phyloP scores from a whole-genome alignment of 768 basidiomycete species.

The Russula abietina region DNA sequence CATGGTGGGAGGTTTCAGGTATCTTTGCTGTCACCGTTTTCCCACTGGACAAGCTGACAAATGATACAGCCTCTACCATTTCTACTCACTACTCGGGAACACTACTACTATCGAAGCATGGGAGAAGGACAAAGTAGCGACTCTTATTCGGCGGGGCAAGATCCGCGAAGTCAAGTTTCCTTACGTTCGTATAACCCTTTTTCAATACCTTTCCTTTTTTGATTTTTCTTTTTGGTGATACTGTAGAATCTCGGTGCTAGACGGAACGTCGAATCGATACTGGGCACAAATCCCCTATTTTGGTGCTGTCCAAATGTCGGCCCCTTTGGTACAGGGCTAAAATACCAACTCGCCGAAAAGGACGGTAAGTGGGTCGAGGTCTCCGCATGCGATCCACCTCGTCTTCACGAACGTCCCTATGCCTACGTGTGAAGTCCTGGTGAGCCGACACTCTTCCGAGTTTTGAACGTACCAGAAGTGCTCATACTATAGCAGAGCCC shows the following conservation, averaged over 20 bases:
- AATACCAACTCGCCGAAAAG: slow-evolving; percentile 62
- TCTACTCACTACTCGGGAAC: slow-evolving; percentile 69
- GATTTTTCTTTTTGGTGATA: slow-evolving; percentile 16
- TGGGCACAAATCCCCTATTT: slow-evolving; percentile 65
- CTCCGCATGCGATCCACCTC: slow-evolving; percentile 5
- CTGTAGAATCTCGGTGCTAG: slow-evolving; percentile 69
- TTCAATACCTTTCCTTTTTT: neutral
- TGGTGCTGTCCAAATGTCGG: slow-evolving; percentile 78
- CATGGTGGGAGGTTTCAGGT: slow-evolving; percentile 90
- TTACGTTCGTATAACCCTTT: slow-evolving; percentile 53
- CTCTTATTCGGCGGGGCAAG: slow-evolving; percentile 76
- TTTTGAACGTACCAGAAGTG: neutral
- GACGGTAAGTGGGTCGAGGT: slow-evolving; percentile 70
- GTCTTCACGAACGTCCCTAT: neutral
- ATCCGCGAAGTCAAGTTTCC: slow-evolving; percentile 91
- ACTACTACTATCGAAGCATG: slow-evolving; percentile 95
- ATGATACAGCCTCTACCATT: slow-evolving; percentile 69
- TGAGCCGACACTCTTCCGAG: slow-evolving; percentile 3
- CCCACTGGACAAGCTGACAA: slow-evolving; percentile 20
- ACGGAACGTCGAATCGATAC: slow-evolving; percentile 70
- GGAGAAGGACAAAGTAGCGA: slow-evolving; percentile 95
- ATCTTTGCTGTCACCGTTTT: slow-evolving; percentile 10
- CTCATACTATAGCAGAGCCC: slow-evolving; percentile 1
- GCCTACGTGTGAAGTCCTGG: slow-evolving; percentile 5
- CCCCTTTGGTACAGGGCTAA: slow-evolving; percentile 66